phyloP scores from a whole-genome alignment of 1,284 basidiomycete genomes.

The Trichosporon coremiiforme region DNA sequence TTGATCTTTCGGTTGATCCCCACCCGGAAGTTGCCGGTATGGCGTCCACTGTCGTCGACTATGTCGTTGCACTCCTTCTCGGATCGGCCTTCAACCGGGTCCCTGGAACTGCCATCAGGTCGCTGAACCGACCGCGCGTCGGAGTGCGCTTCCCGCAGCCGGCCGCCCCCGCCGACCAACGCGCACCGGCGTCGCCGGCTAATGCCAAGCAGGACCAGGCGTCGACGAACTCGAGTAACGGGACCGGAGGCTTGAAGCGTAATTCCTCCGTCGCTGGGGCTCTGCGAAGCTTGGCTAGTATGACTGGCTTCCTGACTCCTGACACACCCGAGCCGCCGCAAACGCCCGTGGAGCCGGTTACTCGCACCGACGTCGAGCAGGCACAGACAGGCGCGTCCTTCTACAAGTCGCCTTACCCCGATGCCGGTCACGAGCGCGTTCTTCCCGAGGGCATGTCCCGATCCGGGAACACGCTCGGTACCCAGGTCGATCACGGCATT shows the following conservation, averaged over 20 bases:
- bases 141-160: constrained; percentile 25
- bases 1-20: constrained; percentile 90
- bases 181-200: constrained; percentile 14
- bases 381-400: constrained; percentile 31
- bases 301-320: constrained; percentile 45
- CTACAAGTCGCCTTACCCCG: constrained; percentile 52
- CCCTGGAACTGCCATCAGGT: constrained; percentile 65
- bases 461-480: constrained; percentile 21
- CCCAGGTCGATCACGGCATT: constrained; percentile 17
- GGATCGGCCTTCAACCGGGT: constrained; percentile 81
- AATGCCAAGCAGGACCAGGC: neutral
- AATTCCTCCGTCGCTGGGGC: constrained; percentile 82
- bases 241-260: constrained; percentile 64
- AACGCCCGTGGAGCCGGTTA: constrained; percentile 24
- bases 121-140: constrained; percentile 41
- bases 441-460: constrained; percentile 36
- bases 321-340: constrained; percentile 35
- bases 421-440: constrained; percentile 43
- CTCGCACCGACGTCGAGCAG: constrained; percentile 27
- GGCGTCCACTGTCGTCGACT: constrained; percentile 89
- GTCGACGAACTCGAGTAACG: constrained; percentile 14
- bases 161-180: neutral
- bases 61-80: constrained; percentile 82
- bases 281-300: constrained; percentile 70
- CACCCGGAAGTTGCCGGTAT: constrained; percentile 88